Percentiles rank a stretch among this genome's conserved stretches.
Evolutionary conservation across 139 green algal genomes (phyloP).

Genomic region (Asterochloris sp.): DNA sequence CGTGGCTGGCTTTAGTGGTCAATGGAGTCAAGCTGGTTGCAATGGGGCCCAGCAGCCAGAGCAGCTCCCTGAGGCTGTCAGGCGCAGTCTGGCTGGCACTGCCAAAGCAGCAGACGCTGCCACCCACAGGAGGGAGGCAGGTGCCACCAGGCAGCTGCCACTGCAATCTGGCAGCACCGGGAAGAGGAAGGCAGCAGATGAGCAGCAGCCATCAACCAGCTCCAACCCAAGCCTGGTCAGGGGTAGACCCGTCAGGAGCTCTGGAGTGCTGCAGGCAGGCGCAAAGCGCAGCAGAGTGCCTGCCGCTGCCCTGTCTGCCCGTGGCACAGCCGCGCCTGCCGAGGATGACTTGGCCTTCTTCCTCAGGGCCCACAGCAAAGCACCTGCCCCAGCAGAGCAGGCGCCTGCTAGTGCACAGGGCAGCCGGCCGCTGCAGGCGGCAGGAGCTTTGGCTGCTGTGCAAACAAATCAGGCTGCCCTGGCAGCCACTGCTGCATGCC

Average conservation of each 20-base stretch:
- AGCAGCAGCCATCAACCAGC: neutral
- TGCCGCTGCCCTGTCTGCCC: neutral
- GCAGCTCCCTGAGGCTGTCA: conserved; percentile 11
- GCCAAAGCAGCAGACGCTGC: neutral
- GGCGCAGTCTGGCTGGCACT: neutral
- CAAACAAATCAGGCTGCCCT: neutral
- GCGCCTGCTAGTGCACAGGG: neutral
- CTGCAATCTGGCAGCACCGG: neutral
- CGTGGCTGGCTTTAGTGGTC: neutral
- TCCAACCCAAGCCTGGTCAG: neutral
- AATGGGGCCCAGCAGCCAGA: conserved; percentile 11
- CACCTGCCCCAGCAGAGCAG: neutral
- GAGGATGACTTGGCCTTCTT: too few relatives aligned
- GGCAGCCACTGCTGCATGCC: neutral
- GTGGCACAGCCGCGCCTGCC: neutral
- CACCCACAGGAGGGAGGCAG: neutral
- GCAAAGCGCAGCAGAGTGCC: neutral
- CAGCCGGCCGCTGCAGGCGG: neutral
- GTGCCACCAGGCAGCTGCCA: neutral
- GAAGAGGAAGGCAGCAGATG: neutral
- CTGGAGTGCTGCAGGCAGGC: neutral
- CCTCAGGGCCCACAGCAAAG: too few relatives aligned
- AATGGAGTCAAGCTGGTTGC: neutral
- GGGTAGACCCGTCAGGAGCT: neutral
- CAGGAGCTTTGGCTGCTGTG: neutral